Percentiles rank a stretch among this genome's conserved stretches.
Evolutionary conservation across 371 early-diverging fungal genomes (phyloP).

Genomic region (Rhizopus sp.): DNA sequence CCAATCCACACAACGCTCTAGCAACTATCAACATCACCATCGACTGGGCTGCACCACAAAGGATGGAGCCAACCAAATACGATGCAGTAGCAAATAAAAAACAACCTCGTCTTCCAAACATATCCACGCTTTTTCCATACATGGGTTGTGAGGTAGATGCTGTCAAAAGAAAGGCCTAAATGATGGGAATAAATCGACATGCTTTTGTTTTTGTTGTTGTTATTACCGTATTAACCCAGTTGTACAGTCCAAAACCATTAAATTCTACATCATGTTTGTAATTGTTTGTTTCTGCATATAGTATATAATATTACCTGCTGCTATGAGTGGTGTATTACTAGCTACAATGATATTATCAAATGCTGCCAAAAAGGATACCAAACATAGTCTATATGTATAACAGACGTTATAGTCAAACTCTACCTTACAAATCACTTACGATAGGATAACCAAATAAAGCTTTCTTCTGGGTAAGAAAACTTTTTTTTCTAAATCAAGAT

Average conservation of each 20-base stretch:
- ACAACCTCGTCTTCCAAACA: conserved; percentile 67
- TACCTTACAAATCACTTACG: conserved; percentile 5
- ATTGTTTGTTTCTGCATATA: too few species aligned
- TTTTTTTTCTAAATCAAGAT: conserved; percentile 3
- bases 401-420: neutral
- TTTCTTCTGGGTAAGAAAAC: conserved; percentile 1
- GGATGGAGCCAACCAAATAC: conserved; percentile 65
- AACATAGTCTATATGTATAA: conserved; percentile 27
- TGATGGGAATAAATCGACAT: conserved; percentile 1
- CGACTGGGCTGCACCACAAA: conserved; percentile 68
- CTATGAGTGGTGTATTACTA: conserved; percentile 39
- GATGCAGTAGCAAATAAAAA: conserved; percentile 61
- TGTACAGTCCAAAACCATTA: conserved; percentile 39
- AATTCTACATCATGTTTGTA: conserved; percentile 21
- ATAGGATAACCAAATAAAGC: conserved; percentile 13
- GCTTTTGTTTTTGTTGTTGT: neutral
- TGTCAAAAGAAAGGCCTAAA: conserved; percentile 43
- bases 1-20: conserved; percentile 69
- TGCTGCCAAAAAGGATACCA: conserved; percentile 42
- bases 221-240: conserved; percentile 45
- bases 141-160: conserved; percentile 61
- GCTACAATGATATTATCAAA: conserved; percentile 46
- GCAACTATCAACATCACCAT: conserved; percentile 70
- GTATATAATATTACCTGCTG: conserved; percentile 21
- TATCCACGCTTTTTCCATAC: conserved; percentile 65